Conservation (phyloP, 768 basidiomycete genomes). For the Sistotremastrum niveocremeum region DNA sequence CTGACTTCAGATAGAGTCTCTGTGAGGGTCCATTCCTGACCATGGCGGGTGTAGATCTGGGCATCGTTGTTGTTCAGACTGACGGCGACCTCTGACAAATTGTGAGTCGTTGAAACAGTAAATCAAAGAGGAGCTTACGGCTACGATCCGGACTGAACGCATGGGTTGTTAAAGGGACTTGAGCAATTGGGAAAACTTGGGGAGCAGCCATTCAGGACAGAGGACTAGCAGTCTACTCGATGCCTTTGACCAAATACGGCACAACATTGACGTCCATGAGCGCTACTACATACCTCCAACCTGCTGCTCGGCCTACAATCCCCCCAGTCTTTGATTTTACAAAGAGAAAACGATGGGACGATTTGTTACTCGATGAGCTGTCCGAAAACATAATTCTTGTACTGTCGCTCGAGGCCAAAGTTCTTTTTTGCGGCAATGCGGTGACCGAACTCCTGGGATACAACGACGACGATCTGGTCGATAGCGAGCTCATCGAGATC, state of each 20-base stretch:
- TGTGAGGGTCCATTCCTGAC: slow-evolving; percentile 51
- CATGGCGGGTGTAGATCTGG: slow-evolving; percentile 60
- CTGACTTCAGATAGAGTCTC: slow-evolving; percentile 79
- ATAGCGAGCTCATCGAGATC: slow-evolving; percentile 49
- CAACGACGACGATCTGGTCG: slow-evolving; percentile 59
- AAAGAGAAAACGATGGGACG: slow-evolving; percentile 78
- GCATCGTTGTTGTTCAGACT: slow-evolving; percentile 85
- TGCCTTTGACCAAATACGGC: background rate
- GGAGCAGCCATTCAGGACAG: slow-evolving; percentile 44
- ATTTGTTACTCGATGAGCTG: slow-evolving; percentile 63
- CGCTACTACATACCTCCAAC: no score
- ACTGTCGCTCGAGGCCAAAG: slow-evolving; percentile 44
- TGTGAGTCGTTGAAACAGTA: background rate
- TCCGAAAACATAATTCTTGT: slow-evolving; percentile 61
- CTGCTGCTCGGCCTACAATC: no score
- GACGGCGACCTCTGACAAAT: slow-evolving; percentile 64
- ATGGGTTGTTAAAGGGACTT: slow-evolving; percentile 78
- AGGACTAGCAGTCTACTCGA: slow-evolving; percentile 4
- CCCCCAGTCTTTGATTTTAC: slow-evolving; percentile 56
- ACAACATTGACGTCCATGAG: no score
- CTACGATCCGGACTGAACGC: slow-evolving; percentile 81
- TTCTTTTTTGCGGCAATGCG: slow-evolving; percentile 57
- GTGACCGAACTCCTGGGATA: slow-evolving; percentile 66
- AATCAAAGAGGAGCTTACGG: slow-evolving; percentile 38
- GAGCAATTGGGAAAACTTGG: slow-evolving; percentile 65